Evolutionary conservation across 192 early-diverging fungal species (phyloP).

Genomic region (Coemansia interrupta): DNA sequence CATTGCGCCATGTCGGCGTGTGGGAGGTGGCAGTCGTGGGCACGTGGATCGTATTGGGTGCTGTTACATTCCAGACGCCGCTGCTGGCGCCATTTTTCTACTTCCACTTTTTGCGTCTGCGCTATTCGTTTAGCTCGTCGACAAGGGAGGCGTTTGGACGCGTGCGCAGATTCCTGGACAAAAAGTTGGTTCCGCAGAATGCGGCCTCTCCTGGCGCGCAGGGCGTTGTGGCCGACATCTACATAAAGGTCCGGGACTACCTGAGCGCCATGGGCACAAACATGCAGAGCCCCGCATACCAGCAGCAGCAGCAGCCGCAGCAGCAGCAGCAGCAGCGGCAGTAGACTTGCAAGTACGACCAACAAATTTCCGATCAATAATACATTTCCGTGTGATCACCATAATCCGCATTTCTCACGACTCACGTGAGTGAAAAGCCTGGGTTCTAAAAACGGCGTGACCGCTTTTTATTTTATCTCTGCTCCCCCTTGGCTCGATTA

Average conservation of each 20-base stretch:
- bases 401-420: background rate
- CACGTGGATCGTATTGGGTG: conserved; percentile 35
- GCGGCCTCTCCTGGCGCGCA: conserved; percentile 20
- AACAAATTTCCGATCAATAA: background rate
- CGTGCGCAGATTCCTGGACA: conserved; percentile 27
- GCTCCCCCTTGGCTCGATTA: too few species aligned
- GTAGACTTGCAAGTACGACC: background rate
- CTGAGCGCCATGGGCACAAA: conserved; percentile 30
- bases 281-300: conserved; percentile 24
- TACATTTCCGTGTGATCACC: too few species aligned
- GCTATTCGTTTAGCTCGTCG: conserved; percentile 44
- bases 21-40: conserved; percentile 48
- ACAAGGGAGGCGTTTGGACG: conserved; percentile 41
- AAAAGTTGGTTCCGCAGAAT: conserved; percentile 23
- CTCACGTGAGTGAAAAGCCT: too few species aligned
- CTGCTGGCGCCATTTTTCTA: conserved; percentile 34
- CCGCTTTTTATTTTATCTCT: too few species aligned
- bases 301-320: conserved; percentile 31
- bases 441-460: too few species aligned
- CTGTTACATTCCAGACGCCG: conserved; percentile 42
- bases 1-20: conserved; percentile 41
- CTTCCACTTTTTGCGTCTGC: conserved; percentile 42
- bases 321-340: conserved; percentile 17
- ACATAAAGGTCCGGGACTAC: conserved; percentile 35
- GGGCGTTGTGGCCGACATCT: conserved; percentile 32